Base-by-base conservation (phyloP, 345 rosid species). In the Pseudoturritis turrita region DNA sequence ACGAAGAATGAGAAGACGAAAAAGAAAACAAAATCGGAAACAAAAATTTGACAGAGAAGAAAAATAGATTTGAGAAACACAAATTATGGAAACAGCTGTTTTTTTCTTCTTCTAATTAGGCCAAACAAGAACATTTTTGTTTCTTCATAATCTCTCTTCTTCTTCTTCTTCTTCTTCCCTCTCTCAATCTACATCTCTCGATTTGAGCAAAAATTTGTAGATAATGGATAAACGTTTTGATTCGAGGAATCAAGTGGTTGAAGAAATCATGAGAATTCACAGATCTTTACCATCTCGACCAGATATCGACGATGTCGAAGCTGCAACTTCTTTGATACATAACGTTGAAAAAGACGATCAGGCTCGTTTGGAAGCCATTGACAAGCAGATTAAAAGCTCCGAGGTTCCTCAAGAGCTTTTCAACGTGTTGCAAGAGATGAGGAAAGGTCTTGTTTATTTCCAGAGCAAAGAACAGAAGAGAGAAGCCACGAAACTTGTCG, bases 251-350 rank as follows among this genome's bases (percentile, higher is more conserved):
- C 73, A 70, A 19, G 89, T 79, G 31, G 96, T 87, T 70, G 92
- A 81, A 65, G 99, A 87, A 82, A 88, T 95, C 76, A 95, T 87
- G 97, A 84, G 80, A 28, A 81, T 89, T 39, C 99, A 89, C 13
- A 88, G 89, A 86, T 89, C 93, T 44, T 79, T 95, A 56, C 96
- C 97, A 1, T 12, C 62, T 5, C 78, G 99, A 33, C 96, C 97
- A 0, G 87, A 81, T 1, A 75, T 95, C 21, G 99, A 95, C 6
- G 96, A 91, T 29, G 83, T 87, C 1, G 93, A 91, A 67, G 96
- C 93, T 0, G 97, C 97, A 6, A 81, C 54, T 67, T 68, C 76
- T 19, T 43, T 95, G 75, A 84, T 91, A 46, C 81, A 47, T 8
- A 89, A 83, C 54, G 91, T 88, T 21, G 99, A 95, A 23, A 87